Percentiles rank a stretch among this genome's conserved stretches.
phyloP scores from a whole-genome alignment of 1,284 basidiomycete species.

The Takashimella tepidaria region DNA sequence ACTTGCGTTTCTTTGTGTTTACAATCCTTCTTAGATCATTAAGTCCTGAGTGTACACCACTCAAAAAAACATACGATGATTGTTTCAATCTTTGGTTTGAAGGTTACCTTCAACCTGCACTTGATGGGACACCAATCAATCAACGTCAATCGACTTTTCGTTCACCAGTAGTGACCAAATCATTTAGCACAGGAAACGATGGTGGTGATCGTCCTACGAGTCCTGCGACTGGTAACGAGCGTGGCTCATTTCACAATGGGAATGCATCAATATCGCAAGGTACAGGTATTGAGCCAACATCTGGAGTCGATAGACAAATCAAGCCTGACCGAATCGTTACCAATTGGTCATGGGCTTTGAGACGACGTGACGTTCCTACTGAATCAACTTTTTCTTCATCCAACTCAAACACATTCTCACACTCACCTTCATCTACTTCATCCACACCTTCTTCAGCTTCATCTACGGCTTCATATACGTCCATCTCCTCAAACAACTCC shows the following conservation, averaged over 20 bases:
- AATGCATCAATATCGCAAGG: background rate
- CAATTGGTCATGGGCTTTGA: slow-evolving; percentile 26
- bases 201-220: background rate
- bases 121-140: slow-evolving; percentile 18
- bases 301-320: background rate
- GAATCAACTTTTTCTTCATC: background rate
- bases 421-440: background rate
- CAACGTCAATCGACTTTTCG: slow-evolving; percentile 12
- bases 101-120: slow-evolving; percentile 74
- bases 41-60: slow-evolving; percentile 66
- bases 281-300: background rate
- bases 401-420: background rate
- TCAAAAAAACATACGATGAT: slow-evolving; percentile 82
- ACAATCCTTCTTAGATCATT: too few relatives aligned
- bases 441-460: background rate
- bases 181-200: too few relatives aligned
- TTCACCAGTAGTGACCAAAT: background rate
- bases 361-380: background rate
- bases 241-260: background rate
- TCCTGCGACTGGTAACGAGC: background rate
- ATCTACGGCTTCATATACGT: background rate
- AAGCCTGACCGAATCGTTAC: slow-evolving; percentile 14
- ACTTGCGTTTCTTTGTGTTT: too few relatives aligned
- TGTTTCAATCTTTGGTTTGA: slow-evolving; percentile 98
- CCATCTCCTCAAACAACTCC: background rate